Conservation (phyloP, 768 basidiomycete species). For the Boletus sp. region DNA sequence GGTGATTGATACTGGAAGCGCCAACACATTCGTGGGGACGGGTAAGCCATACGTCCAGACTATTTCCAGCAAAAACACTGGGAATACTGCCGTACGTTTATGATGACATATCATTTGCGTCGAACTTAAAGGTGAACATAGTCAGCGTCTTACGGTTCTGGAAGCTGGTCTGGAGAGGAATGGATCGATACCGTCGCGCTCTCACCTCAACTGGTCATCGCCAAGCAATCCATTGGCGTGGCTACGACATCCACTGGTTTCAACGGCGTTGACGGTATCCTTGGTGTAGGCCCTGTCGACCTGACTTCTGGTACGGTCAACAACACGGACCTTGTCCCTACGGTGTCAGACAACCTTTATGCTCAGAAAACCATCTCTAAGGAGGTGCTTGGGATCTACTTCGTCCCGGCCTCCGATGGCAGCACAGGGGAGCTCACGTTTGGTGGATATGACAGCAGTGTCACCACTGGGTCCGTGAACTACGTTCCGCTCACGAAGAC, state of each 20-base stretch:
- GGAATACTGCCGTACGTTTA: constrained; percentile 18
- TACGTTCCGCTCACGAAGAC: constrained; percentile 26
- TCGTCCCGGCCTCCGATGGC: constrained; percentile 17
- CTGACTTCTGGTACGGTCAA: constrained; percentile 29
- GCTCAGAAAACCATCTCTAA: constrained; percentile 25
- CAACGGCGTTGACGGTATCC: constrained; percentile 36
- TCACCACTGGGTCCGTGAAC: constrained; percentile 3
- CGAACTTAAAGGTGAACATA: background rate
- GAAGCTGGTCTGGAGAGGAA: constrained; percentile 12
- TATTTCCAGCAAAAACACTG: constrained; percentile 15
- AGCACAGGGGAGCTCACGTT: constrained; percentile 27
- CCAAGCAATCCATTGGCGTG: constrained; percentile 36
- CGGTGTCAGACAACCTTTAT: constrained; percentile 36
- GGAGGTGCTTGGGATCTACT: constrained; percentile 34
- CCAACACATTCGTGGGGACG: constrained; percentile 31
- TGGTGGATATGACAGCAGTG: constrained; percentile 18
- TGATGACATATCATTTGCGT: background rate
- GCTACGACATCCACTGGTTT: constrained; percentile 29
- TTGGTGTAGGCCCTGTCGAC: constrained; percentile 36
- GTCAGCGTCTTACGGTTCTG: constrained; percentile 2
- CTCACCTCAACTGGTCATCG: background rate
- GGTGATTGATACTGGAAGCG: constrained; percentile 32
- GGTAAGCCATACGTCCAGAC: constrained; percentile 11
- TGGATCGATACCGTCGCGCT: constrained; percentile 11
- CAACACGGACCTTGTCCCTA: constrained; percentile 21